Evolutionary conservation across 176 grass and related monocot species (phyloP), one percentile per base, ranked within the genome.

Genomic region (Chrysopogon serrulatus): DNA sequence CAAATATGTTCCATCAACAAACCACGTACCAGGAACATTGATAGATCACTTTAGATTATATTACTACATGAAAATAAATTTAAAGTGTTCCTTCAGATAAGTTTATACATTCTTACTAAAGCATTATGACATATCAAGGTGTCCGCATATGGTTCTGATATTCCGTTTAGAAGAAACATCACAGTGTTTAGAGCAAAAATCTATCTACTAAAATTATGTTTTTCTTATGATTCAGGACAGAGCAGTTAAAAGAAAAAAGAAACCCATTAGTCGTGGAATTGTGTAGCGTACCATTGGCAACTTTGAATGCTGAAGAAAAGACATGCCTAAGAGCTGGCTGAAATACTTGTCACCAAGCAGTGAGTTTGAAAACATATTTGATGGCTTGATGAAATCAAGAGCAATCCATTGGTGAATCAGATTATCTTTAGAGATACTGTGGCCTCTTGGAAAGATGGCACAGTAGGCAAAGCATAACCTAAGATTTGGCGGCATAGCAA

Each of bases 371-470:
- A 53, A 53, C 19, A 53, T 53, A 53, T 53, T 53, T 53, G 49
- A 53, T 65, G 76, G 67, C 17, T 82, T 23, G 14, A 87, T 68
- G 27, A 86, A 78, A 18, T 65, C 84, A 41, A 71, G 75, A 60
- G 63, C 84, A 47, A 53, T 24, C 84, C 85, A 87, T 66, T 87
- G 70, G 17, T 75, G 42, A 63, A 87, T 73, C 61, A 87, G 30
- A 21, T 79, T 31, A 19, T 82, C 37, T 70, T 80, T 31, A 26
- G 43, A 2, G n/a, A 82, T 76, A 11, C 34, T 27, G 7, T 15
- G 3, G 23, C 65, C 64, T 73, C 57, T 82, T 51, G 56, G 78
- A 27, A 74, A 74, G 8, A 68, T 80, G 15, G 77, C 65, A 47
- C 77, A 79, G 32, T 65, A 65, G 4, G 77, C 15, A 49, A 82